Base-by-base conservation (phyloP, 768 basidiomycete genomes). In the Podaxis sp. region DNA sequence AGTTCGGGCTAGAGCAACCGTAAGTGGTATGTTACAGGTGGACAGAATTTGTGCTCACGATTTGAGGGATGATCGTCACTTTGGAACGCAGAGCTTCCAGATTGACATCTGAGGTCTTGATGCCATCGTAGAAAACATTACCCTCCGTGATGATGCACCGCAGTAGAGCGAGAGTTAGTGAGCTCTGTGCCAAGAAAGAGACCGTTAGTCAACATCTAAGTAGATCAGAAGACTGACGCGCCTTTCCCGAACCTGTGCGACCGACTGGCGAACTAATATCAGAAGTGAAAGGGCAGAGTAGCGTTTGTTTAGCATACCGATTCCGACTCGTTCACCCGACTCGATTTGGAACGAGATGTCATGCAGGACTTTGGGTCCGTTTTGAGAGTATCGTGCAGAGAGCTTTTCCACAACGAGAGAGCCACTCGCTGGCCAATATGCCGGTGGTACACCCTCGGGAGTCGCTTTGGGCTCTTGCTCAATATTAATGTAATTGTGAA, bases 391-490 rank as follows among this genome's bases (percentile, higher is more conserved):
- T 35, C 75, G 72, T 18, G 86, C 84, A 10, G 77, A 80, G 1
- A 88, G 71, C 23, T 81, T 78, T 61, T 87, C 79, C 3, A 84
- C 80, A 2, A 74, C 70, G 35, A 88, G 74, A 28, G 76, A 70
- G 6, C 87, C 87, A 6, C 80, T 83, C 3, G 83, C 73, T 0
- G 87, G 87, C 87, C 87, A 89, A 58, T 84, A 79, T 0, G 86
- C 86, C 0, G 88, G 85, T 3, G 87, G 85, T 36, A 72, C 68
- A 37, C 81, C 80, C 1, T 67, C 61, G 4, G 67, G 54, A 0
- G 72, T 73, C 1, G 75, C 61, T 62, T 74, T 73, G 5, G 78
- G 75, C 64, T 88, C 85, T 62, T 84, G 82, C 50, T 87, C 85
- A 57, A 87, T 85, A 25, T 71, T 63, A 18, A 86, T 67, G 66